Percentiles rank a stretch among this genome's conserved stretches.
phyloP scores from a whole-genome alignment of 257 asterid genomes.

The Penstemon barbatus region DNA sequence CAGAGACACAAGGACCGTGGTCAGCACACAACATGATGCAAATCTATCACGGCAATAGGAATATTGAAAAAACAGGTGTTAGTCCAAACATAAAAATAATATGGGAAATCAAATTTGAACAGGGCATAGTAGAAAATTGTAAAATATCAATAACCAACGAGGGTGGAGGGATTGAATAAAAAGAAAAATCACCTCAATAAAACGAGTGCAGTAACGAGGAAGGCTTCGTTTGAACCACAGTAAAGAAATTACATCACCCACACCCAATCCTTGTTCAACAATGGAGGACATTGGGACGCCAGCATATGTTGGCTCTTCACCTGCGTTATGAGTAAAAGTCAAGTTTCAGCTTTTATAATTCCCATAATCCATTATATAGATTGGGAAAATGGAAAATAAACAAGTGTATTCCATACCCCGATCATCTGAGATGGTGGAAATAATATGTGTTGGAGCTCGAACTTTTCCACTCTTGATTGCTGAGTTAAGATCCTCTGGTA shows the following conservation, averaged over 20 bases:
- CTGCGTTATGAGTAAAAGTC: conserved; percentile 43
- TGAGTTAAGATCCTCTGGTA: conserved; percentile 90
- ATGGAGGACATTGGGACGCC: conserved; percentile 98
- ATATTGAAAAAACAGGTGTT: conserved; percentile 20
- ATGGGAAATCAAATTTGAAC: background rate
- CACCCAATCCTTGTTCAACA: conserved; percentile 93
- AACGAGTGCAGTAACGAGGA: conserved; percentile 95
- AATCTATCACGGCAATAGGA: conserved; percentile 52
- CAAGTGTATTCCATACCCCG: conserved; percentile 55
- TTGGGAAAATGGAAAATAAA: conserved; percentile 6
- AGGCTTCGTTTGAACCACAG: conserved; percentile 99
- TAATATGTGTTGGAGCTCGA: conserved; percentile 97
- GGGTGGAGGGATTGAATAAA: conserved; percentile 15
- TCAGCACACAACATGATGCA: conserved; percentile 99
- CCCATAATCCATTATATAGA: background rate
- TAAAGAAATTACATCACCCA: conserved; percentile 92
- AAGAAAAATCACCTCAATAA: conserved; percentile 70
- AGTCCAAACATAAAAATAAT: conserved; percentile 10
- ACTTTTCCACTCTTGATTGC: conserved; percentile 99
- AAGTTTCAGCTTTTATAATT: conserved; percentile 24
- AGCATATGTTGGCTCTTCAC: conserved; percentile 96
- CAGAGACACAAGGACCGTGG: conserved; percentile 99
- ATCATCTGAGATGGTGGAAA: conserved; percentile 97
- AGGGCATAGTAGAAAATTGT: background rate
- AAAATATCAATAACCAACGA: background rate